Evolutionary conservation across 768 basidiomycete genomes (phyloP), one percentile per base, ranked within the genome.

Genomic region (Lactarius quietus): DNA sequence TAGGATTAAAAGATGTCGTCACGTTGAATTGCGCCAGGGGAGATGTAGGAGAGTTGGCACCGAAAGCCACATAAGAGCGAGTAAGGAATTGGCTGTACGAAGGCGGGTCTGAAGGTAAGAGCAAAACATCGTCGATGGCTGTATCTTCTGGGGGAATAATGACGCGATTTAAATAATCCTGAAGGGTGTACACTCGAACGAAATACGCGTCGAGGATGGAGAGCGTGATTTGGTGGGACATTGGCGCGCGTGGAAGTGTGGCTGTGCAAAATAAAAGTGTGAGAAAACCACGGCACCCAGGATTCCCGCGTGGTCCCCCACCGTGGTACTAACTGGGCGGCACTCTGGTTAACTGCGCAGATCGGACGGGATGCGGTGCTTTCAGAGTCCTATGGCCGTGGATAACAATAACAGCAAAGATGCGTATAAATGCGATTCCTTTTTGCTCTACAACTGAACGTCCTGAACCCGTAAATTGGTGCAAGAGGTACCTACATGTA

Each of bases 271-370:
- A 4, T 33, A n/a, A n/a, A n/a, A n/a, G n/a, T n/a, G n/a, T n/a
- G n/a, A n/a, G n/a, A n/a, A n/a, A n/a, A n/a, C n/a, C n/a, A n/a
- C n/a, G n/a, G n/a, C 8, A 33, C 64, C 70, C 57, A 69, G 71
- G 66, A 74, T 72, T 83, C 83, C 83, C 80, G 76, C 78, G 79
- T 84, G 83, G 82, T 83, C 82, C 83, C 83, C 82, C 81, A 84
- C 82, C 79, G 76, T 83, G 81, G 81, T 84, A 84, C 82, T 83
- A 82, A 83, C 83, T 82, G 73, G 78, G 82, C 80, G 78, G 81
- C 81, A 82, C 82, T 78, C 79, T 79, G 81, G 76, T 84, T 84
- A 81, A 84, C 83, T 84, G 76, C 81, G 78, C 83, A 84, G 82
- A 84, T 84, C 80, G 72, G 81, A 83, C 80, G 79, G 81, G 82